phyloP scores from a whole-genome alignment of 1,284 basidiomycete genomes.

The Pseudozyma sp. region DNA sequence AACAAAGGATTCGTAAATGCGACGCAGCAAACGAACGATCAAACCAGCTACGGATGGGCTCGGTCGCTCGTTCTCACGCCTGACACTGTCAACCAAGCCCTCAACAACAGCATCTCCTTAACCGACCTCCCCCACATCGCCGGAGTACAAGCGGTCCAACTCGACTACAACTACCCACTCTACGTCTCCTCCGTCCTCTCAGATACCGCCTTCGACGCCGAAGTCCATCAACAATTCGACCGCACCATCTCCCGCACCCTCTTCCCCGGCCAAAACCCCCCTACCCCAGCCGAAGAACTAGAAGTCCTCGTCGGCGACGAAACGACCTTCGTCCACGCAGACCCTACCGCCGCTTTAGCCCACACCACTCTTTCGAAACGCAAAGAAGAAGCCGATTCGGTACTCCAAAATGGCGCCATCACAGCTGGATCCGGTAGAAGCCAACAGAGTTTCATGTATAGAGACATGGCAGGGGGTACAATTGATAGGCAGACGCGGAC shows the following conservation, averaged over 20 bases:
- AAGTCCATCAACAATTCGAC: conserved; percentile 24
- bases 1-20: conserved; percentile 32
- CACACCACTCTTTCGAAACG: conserved; percentile 14
- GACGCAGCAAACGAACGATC: conserved; percentile 30
- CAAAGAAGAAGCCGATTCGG: conserved; percentile 5
- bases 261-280: background rate
- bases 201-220: conserved; percentile 10
- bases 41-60: conserved; percentile 20
- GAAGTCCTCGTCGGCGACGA: conserved; percentile 21
- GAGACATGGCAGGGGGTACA: conserved; percentile 30
- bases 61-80: conserved; percentile 16
- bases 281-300: background rate
- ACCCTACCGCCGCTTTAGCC: conserved; percentile 10
- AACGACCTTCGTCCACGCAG: conserved; percentile 13
- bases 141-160: conserved; percentile 11
- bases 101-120: background rate
- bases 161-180: conserved; percentile 38
- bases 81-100: background rate
- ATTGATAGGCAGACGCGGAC: conserved; percentile 28
- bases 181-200: conserved; percentile 17
- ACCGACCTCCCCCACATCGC: conserved; percentile 5
- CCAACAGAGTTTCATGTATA: conserved; percentile 25
- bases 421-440: conserved; percentile 16
- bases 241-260: conserved; percentile 2
- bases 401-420: conserved; percentile 22